These are phyloP conservation scores for Kandelia obovata DNA, from an alignment of 345 rosid genomes.

Conservation along the genomic window DNA sequence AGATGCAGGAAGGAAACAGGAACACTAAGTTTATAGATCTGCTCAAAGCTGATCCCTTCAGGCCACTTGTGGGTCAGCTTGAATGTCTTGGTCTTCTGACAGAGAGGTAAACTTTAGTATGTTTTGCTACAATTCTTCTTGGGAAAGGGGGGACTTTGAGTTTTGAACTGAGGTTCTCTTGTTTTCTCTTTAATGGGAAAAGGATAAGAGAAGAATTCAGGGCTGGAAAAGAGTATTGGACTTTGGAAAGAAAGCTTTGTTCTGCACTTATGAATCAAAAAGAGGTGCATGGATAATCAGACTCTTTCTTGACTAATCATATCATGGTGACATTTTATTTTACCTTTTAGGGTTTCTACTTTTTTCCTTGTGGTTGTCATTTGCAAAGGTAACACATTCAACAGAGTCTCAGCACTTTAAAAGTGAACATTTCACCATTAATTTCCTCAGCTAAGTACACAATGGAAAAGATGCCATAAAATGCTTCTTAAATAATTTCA, in stretches of 20 bases:
- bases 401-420: no score
- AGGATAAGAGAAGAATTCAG: slow-evolving; percentile 68
- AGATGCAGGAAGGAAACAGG: slow-evolving; percentile 36
- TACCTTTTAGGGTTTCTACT: no score
- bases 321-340: not conserved
- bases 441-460: not conserved
- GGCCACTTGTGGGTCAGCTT: slow-evolving; percentile 49
- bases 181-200: slow-evolving; percentile 17
- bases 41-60: slow-evolving; percentile 49
- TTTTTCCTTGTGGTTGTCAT: no score
- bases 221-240: slow-evolving; percentile 80
- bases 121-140: not conserved
- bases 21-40: slow-evolving; percentile 21
- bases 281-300: slow-evolving; percentile 34
- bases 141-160: not conserved
- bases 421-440: no score
- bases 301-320: not conserved
- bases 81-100: slow-evolving; percentile 58
- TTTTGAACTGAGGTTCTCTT: slow-evolving; percentile 4
- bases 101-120: slow-evolving; percentile 40
- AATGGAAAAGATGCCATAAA: not conserved
- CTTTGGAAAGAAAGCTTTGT: slow-evolving; percentile 86
- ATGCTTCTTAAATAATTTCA: not conserved
- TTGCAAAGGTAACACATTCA: no score
- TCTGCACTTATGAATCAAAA: slow-evolving; percentile 44